Base-by-base conservation (phyloP, 2,329 filamentous ascomycete species). In the Ceratocystis destructans region DNA sequence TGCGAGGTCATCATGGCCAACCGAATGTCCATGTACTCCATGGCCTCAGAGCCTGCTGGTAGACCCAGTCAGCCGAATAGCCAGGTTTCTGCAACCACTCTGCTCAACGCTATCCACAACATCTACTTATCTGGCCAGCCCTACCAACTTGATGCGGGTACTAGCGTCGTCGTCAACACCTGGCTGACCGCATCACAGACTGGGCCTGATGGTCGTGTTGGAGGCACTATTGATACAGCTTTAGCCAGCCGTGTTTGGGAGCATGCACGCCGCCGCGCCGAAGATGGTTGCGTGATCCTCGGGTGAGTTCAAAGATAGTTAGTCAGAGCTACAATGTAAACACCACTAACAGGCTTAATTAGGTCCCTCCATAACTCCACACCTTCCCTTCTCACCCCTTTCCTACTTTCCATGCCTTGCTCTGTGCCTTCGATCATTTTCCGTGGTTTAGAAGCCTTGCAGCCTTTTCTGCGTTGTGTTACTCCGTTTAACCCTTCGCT, bases 131-230 rank as follows among this genome's bases (percentile, higher is more conserved):
- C 88, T 2, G 86, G 86, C 37, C 85, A 90, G 72, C 85, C 93
- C n/a, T 94, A 96, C 74, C 82, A 82, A 69, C 83, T 99, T 59
- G 94, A 99, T 76, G 87, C 91, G 61, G 90, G 90, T 70, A 94
- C 92, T 45, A 96, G 90, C 74, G 76, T 97, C 48, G 92, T 94
- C 0, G 90, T 97, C 70, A 97, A 97, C 77, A 96, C 91, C 67
- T 96, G 92, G 92, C 82, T 94, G 64, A 96, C 90, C 2, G 89
- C 90, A 20, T 81, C 84, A 33, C 88, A 88, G 70, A 78, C 83
- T 28, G 84, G 87, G 48, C 81, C 83, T 2, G 84, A 90, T 72
- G 88, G 88, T 46, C 81, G 83, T 66, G 79, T 80, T 61, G 89
- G 89, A 64, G 89, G 89, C 65, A 91, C 89, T 6, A 84, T 97